Percentiles rank a stretch among this genome's conserved stretches.
These are phyloP conservation scores for Monosporascus sp. DNA, from an alignment of 2,329 filamentous ascomycete species.

Conservation along the genomic window DNA sequence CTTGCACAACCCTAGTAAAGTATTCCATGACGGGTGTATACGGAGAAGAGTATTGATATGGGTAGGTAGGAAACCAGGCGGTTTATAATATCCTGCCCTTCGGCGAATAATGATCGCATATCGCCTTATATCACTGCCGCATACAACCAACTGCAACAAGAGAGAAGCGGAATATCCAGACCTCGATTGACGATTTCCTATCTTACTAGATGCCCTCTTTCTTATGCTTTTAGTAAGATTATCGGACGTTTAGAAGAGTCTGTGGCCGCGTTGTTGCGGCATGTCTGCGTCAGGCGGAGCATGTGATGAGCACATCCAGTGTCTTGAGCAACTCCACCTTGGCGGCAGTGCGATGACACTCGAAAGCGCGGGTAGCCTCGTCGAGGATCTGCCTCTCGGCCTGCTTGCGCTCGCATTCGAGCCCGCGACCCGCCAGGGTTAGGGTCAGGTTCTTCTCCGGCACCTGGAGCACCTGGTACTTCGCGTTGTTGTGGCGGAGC, in stretches of 20 bases:
- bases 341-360: conserved; percentile 1
- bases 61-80: too few species aligned
- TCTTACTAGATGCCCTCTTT: too few species aligned
- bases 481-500: not conserved
- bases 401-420: not conserved
- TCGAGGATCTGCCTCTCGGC: conserved; percentile 2
- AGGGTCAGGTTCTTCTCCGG: not conserved
- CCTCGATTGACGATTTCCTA: too few species aligned
- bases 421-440: not conserved
- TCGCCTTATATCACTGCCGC: too few species aligned
- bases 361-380: not conserved
- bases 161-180: too few species aligned
- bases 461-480: not conserved
- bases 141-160: too few species aligned
- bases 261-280: not conserved
- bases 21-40: too few species aligned
- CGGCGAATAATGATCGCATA: too few species aligned
- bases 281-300: not conserved
- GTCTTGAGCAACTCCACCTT: conserved; percentile 1
- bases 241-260: not conserved
- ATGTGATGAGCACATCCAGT: not conserved
- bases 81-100: too few species aligned
- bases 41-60: too few species aligned
- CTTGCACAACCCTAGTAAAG: too few species aligned
- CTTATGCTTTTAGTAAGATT: not conserved